Base-by-base conservation (phyloP, 2,329 filamentous ascomycete genomes). In the Alternaria alternata region DNA sequence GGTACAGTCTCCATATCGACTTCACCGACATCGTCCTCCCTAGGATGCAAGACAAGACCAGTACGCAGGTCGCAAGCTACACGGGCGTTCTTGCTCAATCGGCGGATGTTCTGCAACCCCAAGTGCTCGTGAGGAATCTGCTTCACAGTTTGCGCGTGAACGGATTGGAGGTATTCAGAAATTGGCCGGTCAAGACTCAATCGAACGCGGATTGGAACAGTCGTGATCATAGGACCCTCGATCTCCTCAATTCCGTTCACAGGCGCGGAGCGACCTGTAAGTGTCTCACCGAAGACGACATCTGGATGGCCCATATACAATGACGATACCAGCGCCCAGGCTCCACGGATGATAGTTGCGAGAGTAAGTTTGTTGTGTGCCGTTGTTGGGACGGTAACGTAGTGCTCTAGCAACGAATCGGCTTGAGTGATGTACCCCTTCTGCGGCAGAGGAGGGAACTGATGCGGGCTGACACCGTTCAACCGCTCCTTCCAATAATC, bases 81-180 rank as follows among this genome's bases (percentile, higher is more conserved):
- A 18, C 74, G 71, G 5, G 76, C 76, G 24, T 78, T 72, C 20
- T 63, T 69, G 47, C 74, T 76, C 7, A 80, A 47, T 1, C 75
- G 70, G 9, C 87, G 85, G 60, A 89, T 89, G 63, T 87, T 80
- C 66, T 88, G 86, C 44, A 88, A 77, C 20, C 87, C 87, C 51
- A 85, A 81, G 71, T 92, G 88, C 72, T 91, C 87, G 69, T 90
- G 85, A 0, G 87, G 85, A 6, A 90, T 89, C 64, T 87, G 84
- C 3, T 82, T 77, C 0, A 87, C 81, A 0, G 84, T 86, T 55
- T 85, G 81, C 30, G 85, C 79, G 38, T 90, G 87, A 3, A 91
- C 81, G 2, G 79, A 75, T 42, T 85, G 80, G 4, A 91, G 77
- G 62, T 85, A 89, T 46, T 87, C 81, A 0, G 73, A 68, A 2